phyloP scores from a whole-genome alignment of 257 asterid species.

The Gardenia jasminoides region DNA sequence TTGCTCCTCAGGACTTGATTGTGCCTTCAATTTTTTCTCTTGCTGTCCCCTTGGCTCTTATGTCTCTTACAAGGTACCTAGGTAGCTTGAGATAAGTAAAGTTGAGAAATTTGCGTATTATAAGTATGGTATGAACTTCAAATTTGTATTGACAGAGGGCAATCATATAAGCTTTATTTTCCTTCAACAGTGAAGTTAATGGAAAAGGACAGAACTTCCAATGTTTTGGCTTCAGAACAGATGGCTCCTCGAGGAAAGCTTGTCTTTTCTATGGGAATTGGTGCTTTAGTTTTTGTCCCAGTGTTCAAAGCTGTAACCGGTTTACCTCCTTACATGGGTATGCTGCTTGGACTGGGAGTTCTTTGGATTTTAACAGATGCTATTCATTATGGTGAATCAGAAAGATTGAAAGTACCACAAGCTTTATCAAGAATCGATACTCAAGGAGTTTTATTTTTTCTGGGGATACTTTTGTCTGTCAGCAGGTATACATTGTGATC shows the following conservation, averaged over 20 bases:
- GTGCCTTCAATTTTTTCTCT: slow-evolving; percentile 78
- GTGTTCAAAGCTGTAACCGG: slow-evolving; percentile 89
- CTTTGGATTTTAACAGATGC: slow-evolving; percentile 97
- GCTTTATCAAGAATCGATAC: slow-evolving; percentile 97
- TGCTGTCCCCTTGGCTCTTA: slow-evolving; percentile 86
- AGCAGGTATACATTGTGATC: slow-evolving; percentile 62
- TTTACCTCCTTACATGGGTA: slow-evolving; percentile 94
- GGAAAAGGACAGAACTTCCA: slow-evolving; percentile 61
- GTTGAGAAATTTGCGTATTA: slow-evolving; percentile 7
- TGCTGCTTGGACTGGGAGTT: slow-evolving; percentile 91
- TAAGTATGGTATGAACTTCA: not conserved
- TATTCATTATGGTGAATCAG: slow-evolving; percentile 93
- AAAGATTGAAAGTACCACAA: slow-evolving; percentile 90
- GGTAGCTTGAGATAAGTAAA: slow-evolving; percentile 20
- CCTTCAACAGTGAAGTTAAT: slow-evolving; percentile 66
- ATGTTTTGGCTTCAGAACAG: slow-evolving; percentile 83
- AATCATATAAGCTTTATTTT: slow-evolving; percentile 7
- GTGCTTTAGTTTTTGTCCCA: slow-evolving; percentile 84
- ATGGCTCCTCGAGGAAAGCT: slow-evolving; percentile 99
- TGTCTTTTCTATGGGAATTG: slow-evolving; percentile 78
- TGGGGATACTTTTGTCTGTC: slow-evolving; percentile 95
- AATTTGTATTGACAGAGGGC: slow-evolving; percentile 1
- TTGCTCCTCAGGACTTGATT: slow-evolving; percentile 56
- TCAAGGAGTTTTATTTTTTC: slow-evolving; percentile 96
- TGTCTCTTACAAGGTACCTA: slow-evolving; percentile 90